phyloP scores from a whole-genome alignment of 768 basidiomycete genomes.

The Russula ochroleuca region DNA sequence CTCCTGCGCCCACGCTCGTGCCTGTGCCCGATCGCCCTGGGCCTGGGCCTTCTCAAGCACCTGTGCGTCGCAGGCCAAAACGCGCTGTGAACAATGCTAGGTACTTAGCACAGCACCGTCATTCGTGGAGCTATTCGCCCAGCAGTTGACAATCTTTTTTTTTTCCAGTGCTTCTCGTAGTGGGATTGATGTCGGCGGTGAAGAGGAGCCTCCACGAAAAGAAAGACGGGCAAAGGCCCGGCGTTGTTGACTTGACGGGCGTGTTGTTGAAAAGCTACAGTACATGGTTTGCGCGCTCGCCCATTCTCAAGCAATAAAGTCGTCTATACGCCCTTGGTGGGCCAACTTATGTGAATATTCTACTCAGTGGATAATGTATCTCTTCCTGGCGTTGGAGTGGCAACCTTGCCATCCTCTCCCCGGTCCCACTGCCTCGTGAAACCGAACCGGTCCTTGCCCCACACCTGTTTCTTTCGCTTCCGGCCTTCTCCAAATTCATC shows the following conservation, averaged over 20 bases:
- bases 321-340: not conserved
- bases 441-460: conserved; percentile 87
- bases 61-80: conserved; percentile 7
- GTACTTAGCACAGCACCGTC: not conserved
- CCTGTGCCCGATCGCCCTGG: not conserved
- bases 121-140: not conserved
- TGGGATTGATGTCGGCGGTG: conserved; percentile 45
- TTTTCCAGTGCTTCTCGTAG: conserved; percentile 32
- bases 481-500: conserved; percentile 90
- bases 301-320: not conserved
- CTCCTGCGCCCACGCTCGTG: too few relatives aligned
- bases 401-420: conserved; percentile 46
- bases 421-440: conserved; percentile 52
- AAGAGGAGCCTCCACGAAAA: conserved; percentile 39
- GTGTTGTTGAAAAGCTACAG: not conserved
- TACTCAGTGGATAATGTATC: conserved; percentile 16
- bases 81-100: conserved; percentile 5
- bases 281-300: not conserved
- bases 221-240: conserved; percentile 27
- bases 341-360: conserved; percentile 11
- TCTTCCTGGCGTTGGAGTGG: conserved; percentile 26
- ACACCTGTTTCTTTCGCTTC: conserved; percentile 63
- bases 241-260: conserved; percentile 13
- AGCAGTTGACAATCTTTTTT: conserved; percentile 19
- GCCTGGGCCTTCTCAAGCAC: conserved; percentile 9